A percentile compares a stretch with the other conserved stretches of the same genome.
Conservation (phyloP, 345 rosid genomes). For the Syzygium aqueum region DNA sequence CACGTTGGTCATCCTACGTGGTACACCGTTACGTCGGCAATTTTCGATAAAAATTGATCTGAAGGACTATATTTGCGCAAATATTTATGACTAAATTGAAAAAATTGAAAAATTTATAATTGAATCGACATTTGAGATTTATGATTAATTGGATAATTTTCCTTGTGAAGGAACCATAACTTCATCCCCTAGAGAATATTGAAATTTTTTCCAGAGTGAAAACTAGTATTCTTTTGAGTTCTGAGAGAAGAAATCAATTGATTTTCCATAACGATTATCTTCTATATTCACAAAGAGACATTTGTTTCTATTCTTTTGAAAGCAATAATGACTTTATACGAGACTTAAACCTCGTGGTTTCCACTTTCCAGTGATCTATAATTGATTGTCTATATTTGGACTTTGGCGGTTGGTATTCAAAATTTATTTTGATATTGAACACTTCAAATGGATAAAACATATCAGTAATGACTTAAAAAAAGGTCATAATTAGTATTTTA, state of each 20-base stretch:
- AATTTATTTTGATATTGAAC: not conserved
- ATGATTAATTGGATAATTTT: not conserved
- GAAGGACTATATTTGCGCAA: not conserved
- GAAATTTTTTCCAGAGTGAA: not conserved
- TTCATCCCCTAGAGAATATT: not conserved
- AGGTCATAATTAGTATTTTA: not conserved
- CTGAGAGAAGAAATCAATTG: not conserved
- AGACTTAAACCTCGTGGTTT: not conserved
- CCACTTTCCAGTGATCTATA: accelerated
- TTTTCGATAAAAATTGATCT: accelerated
- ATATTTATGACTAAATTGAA: accelerated
- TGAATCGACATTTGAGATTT: accelerated
- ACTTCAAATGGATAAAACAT: not conserved
- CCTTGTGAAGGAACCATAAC: not conserved
- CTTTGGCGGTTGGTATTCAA: not conserved
- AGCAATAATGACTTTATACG: not conserved
- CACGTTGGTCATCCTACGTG: accelerated
- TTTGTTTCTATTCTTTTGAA: not conserved
- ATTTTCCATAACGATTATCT: not conserved
- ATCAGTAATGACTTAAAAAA: not conserved
- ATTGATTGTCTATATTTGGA: not conserved
- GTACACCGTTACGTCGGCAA: accelerated
- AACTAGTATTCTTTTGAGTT: not conserved
- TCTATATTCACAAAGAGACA: not conserved
- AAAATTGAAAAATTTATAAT: not conserved